Base-by-base conservation (phyloP, 495 filamentous ascomycete species). In the Penicillium angulare region DNA sequence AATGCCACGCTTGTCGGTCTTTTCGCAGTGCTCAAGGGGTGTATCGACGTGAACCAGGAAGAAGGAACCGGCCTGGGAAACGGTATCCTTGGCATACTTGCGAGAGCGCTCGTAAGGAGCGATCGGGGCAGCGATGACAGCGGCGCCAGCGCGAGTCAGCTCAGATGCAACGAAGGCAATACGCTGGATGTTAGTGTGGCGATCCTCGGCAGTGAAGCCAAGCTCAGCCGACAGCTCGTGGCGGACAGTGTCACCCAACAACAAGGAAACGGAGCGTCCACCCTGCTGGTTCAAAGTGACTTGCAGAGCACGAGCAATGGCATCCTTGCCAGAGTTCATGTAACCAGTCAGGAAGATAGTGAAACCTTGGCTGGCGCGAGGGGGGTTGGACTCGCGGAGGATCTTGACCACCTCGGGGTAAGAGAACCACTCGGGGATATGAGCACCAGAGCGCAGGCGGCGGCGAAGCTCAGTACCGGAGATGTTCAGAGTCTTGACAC, bases 371-470 rank as follows among this genome's bases (percentile, higher is more conserved):
- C 80, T 75, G 62, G 80, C 84, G 51, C 93, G 86, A 31, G 95
- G 83, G 7, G 92, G 95, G 72, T 96, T 91, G 53, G 91, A 96
- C 74, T 98, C 89, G 56, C 93, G 81, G 43, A 98, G 85, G 38
- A 97, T 93, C 69, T 84, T 85, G 71, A 98, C 93, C 55, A 98
- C 95, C 76, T 98, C 95, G 50, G 95, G 91, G 76, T 98, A 98
- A 17, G 93, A 97, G 81, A 98, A 98, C 93, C 93, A 98, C 69
- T 95, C 90, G 49, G 93, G 93, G 64, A 98, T 98, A 55, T 95
- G 90, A 54, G 85, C 86, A 47, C 93, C 93, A 45, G 86, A 91
- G 59, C 89, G 85, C 43, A 98, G 82, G 53, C 93, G 87, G 44
- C 84, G 81, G 56, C 93, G 91, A 58, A 98, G 87, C 74, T 98